A percentile compares a stretch with the other conserved stretches of the same genome.
These are phyloP conservation scores for Artemisia argyi DNA, from an alignment of 129 eudicot species.

Conservation along the genomic window DNA sequence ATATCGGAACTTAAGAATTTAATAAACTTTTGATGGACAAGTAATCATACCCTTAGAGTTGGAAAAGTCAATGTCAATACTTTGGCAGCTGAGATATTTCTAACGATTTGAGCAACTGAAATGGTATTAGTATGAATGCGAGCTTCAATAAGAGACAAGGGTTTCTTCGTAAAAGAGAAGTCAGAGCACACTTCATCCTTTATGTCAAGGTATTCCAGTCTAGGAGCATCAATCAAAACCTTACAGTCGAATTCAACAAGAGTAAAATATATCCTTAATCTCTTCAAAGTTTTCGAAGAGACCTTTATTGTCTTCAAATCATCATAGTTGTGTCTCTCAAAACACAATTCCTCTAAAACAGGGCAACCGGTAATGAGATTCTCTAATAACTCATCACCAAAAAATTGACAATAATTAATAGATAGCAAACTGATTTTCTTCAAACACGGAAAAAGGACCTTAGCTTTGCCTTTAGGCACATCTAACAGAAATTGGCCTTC, in stretches of 20 bases:
- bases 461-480: constrained; percentile 1
- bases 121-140: background rate
- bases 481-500: constrained; percentile 19
- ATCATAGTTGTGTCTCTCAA: constrained; percentile 14
- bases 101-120: background rate
- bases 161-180: background rate
- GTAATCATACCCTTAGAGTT: background rate
- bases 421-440: constrained; percentile 15
- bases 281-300: constrained; percentile 22
- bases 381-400: background rate
- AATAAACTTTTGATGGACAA: background rate
- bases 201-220: constrained; percentile 18
- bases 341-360: constrained; percentile 24
- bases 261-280: background rate
- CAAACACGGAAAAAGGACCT: constrained; percentile 21
- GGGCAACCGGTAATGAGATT: constrained; percentile 31
- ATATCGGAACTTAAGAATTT: background rate
- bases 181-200: constrained; percentile 4
- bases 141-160: constrained; percentile 22
- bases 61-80: constrained; percentile 3
- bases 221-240: constrained; percentile 24
- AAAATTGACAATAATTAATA: constrained; percentile 3
- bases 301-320: constrained; percentile 6
- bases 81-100: constrained; percentile 10
- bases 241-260: background rate